Percentiles rank a stretch among this genome's conserved stretches.
Conservation (phyloP, 164 flowering plant genomes). For the Nymphaea colorata region DNA sequence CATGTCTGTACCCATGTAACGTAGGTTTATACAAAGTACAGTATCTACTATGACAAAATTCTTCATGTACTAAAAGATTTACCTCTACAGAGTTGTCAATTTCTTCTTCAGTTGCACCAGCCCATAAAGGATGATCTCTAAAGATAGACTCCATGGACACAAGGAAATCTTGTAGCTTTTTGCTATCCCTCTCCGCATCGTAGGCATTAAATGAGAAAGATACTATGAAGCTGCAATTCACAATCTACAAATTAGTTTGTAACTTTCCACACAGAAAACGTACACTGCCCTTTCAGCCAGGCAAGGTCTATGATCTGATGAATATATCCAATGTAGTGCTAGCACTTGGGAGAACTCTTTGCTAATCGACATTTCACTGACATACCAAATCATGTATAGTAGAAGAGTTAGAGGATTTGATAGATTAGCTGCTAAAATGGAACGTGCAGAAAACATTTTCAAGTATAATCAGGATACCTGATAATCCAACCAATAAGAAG, state of each 20-base stretch:
- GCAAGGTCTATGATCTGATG: neutral
- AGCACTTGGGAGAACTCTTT: neutral
- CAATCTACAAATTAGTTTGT: neutral
- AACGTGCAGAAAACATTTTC: no score
- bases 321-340: neutral
- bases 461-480: no score
- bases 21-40: no score
- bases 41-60: no score
- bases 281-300: neutral
- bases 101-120: slow-evolving; percentile 30
- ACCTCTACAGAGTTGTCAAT: slow-evolving; percentile 40
- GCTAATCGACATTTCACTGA: neutral
- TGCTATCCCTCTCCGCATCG: slow-evolving; percentile 34
- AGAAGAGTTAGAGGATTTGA: no score
- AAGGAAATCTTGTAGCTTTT: slow-evolving; percentile 38
- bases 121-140: slow-evolving; percentile 38
- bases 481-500: no score
- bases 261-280: neutral
- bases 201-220: slow-evolving; percentile 34
- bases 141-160: slow-evolving; percentile 31
- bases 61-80: neutral
- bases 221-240: slow-evolving; percentile 32
- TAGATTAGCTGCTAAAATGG: no score
- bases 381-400: no score
- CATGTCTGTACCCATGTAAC: no score